Evolutionary conservation across 176 grass and related monocot species (phyloP), one percentile per base, ranked within the genome.

Genomic region (Puya raimondii): DNA sequence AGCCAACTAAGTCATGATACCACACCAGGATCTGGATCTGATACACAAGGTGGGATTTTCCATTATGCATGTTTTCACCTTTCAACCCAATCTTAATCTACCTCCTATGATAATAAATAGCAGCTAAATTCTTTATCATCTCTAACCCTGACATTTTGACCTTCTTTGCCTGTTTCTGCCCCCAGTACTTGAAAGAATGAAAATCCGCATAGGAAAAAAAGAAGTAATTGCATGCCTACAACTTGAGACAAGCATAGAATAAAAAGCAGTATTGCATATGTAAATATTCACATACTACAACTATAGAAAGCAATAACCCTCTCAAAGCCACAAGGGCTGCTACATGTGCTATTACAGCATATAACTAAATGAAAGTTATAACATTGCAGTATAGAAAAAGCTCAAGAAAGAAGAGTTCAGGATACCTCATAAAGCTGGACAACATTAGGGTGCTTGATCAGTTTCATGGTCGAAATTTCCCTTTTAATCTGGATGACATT

Each of bases 381-480:
- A 16, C 9, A 20, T 9, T 16, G 2, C 57, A 17, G 9, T 58
- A 50, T 11, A 20, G 1, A 22, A 57, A 74, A 68, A n/a, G 47
- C 5, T 11, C 9, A 26, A 63, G 63, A 68, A 75, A 70, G 4
- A 4, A 20, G 8, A 57, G 53, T 52, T 71, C 9, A 27, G 8
- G 12, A 47, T 83, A 92, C 94, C 94, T 97, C 94, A 49, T 97
- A 81, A 53, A 97, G 54, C 78, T 90, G 86, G 53, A 93, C 86
- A 57, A 92, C 94, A 76, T 97, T 97, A 1, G 94, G 94, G 74
- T 97, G 94, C 47, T 90, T 90, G 78, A 97, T 97, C 23, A 97
- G 79, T 82, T 97, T 97, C 94, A 97, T 93, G 10, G 94, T 87
- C 29, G 89, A 87, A 64, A 97, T 97, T 72, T 97, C 94, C 72